Percentiles rank a stretch among this genome's conserved stretches.
These are phyloP conservation scores for Quercus agrifolia DNA, from an alignment of 306 rosid species.

Conservation along the genomic window DNA sequence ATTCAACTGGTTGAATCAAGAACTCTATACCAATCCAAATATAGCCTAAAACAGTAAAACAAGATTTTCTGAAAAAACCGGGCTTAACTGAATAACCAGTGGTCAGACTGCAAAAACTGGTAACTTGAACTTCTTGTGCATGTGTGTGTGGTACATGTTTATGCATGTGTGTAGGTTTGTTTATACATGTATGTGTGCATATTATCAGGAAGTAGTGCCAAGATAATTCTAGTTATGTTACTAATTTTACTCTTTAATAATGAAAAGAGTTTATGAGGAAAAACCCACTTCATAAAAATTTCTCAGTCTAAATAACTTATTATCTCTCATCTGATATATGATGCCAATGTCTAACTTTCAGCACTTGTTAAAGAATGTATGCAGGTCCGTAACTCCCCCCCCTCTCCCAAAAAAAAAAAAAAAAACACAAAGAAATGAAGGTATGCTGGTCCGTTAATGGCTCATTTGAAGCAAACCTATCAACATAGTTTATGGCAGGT, in stretches of 20 bases:
- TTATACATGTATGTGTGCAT: neutral
- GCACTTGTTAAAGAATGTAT: neutral
- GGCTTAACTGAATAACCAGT: too few relatives aligned
- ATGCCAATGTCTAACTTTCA: neutral
- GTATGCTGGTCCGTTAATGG: constrained; percentile 6
- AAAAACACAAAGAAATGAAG: neutral
- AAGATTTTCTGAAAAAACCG: too few relatives aligned
- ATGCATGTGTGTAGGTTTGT: too few relatives aligned
- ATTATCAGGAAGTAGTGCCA: neutral
- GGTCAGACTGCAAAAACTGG: too few relatives aligned
- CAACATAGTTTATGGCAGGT: neutral
- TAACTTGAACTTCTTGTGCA: too few relatives aligned
- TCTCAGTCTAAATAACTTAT: neutral
- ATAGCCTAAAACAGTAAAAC: too few relatives aligned
- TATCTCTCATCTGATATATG: neutral
- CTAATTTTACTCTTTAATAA: neutral
- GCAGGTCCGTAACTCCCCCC: too few relatives aligned
- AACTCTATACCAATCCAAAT: too few relatives aligned
- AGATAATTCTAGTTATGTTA: neutral
- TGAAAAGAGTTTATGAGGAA: neutral
- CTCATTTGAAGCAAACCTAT: neutral
- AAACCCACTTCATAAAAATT: neutral
- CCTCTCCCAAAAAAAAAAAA: too few relatives aligned
- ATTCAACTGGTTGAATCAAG: too few relatives aligned
- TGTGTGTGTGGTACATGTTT: too few relatives aligned